phyloP scores from a whole-genome alignment of 352 stramenopile species.

The Aphanomyces astaci region DNA sequence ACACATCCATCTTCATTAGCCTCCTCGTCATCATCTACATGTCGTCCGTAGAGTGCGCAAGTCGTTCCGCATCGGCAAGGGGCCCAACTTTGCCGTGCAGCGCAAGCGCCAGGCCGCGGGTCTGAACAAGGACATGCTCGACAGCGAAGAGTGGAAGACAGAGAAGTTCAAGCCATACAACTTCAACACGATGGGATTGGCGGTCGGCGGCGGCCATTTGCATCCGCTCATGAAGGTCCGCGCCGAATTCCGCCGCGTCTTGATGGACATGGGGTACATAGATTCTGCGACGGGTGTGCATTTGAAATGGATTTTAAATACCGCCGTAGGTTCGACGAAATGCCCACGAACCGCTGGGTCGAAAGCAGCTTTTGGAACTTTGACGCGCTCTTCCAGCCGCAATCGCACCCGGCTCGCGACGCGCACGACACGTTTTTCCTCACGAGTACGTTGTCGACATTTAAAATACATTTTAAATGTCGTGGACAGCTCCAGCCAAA shows the following conservation, averaged over 20 bases:
- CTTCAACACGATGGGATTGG: slow-evolving; percentile 94
- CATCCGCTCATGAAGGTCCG: slow-evolving; percentile 97
- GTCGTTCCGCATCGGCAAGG: slow-evolving; percentile 92
- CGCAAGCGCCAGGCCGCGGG: slow-evolving; percentile 95
- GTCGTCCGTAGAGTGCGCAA: slow-evolving; percentile 77
- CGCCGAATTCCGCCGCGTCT: slow-evolving; percentile 97
- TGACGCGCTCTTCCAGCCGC: slow-evolving; percentile 98
- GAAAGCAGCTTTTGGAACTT: slow-evolving; percentile 99
- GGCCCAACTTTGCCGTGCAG: slow-evolving; percentile 87
- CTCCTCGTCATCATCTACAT: no score
- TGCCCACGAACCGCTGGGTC: slow-evolving; percentile 99
- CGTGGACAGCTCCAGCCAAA: slow-evolving; percentile 60
- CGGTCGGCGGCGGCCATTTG: slow-evolving; percentile 93
- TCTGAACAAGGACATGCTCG: slow-evolving; percentile 98
- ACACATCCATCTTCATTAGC: no score
- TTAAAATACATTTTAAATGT: no score
- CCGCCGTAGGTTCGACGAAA: slow-evolving; percentile 91
- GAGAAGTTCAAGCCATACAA: slow-evolving; percentile 98
- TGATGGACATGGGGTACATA: slow-evolving; percentile 97
- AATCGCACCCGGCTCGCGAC: slow-evolving; percentile 98
- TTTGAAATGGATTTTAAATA: not conserved
- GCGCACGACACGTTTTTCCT: slow-evolving; percentile 99
- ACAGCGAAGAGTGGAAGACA: slow-evolving; percentile 92
- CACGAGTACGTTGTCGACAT: slow-evolving; percentile 80
- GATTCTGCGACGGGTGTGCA: no score